Base-by-base conservation (phyloP, 345 rosid genomes). In the Salix exigua region DNA sequence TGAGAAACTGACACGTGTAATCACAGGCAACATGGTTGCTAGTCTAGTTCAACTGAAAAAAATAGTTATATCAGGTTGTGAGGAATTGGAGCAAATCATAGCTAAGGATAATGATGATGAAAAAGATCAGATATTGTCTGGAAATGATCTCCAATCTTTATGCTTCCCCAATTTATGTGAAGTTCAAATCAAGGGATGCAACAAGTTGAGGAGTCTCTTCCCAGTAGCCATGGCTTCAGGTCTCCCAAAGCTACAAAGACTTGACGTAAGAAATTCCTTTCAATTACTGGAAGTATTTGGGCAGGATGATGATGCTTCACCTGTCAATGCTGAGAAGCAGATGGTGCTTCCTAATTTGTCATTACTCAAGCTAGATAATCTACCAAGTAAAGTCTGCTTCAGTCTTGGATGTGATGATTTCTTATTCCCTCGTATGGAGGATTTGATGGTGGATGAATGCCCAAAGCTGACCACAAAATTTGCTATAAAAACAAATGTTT, bases 291-390 rank as follows among this genome's bases (percentile, higher is more conserved):
- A 2, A 50, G 55, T 50, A 50, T 50, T 50, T 50, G 8, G n/a
- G 21, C 55, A 50, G 55, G 21, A 50, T 50, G 55, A 50, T 18
- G 0, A 18, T 17, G 21, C n/a, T 50, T 5, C 55, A 48, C 21
- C 21, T 48, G 21, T 1, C 53, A 16, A 48, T 17, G 19, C 17
- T 48, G 53, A 48, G 53, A 48, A 48, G 19, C 6, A 16, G 53
- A 48, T 16, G 19, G 53, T 48, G 53, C 0, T 48, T 3, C 53
- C 21, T 17, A 3, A 48, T 48, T 1, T 48, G 53, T 0, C 1
- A 5, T 0, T 0, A 0, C 18, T 46, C 1, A 0, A 0, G 0
- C 51, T 46, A 14, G 0, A 14, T 0, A 46, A 16, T 13, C 5
- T 46, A 48, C 53, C 53, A 48, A 48, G 53, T 1, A 48, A 18